phyloP scores from a whole-genome alignment of 352 stramenopile genomes.

The Globisporangium sylvaticum region DNA sequence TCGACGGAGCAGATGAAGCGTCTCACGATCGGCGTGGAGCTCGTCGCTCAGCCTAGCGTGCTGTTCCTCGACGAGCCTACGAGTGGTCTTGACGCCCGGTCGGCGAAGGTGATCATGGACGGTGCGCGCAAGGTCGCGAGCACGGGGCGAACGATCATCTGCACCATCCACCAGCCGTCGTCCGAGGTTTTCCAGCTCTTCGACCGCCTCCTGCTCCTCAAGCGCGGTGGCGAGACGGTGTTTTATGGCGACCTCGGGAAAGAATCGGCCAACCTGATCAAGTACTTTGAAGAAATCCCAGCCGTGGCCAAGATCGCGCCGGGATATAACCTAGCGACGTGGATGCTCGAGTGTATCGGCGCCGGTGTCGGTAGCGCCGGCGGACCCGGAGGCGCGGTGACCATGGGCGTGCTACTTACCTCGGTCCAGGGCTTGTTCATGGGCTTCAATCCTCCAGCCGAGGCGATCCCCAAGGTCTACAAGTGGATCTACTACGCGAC shows the following conservation, averaged over 20 bases:
- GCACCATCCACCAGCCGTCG: slow-evolving; percentile 86
- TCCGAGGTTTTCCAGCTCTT: slow-evolving; percentile 77
- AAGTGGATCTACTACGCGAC: slow-evolving; percentile 41
- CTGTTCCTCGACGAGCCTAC: slow-evolving; percentile 67
- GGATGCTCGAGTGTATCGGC: slow-evolving; percentile 21
- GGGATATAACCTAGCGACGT: slow-evolving; percentile 34
- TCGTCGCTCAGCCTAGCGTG: slow-evolving; percentile 64
- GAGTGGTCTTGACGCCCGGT: slow-evolving; percentile 35
- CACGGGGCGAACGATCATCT: slow-evolving; percentile 29
- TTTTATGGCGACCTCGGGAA: slow-evolving; percentile 33
- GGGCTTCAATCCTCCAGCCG: slow-evolving; percentile 37
- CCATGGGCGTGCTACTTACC: slow-evolving; percentile 37
- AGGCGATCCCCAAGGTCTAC: slow-evolving; percentile 35
- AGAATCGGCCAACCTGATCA: slow-evolving; percentile 21
- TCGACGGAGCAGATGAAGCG: slow-evolving; percentile 33
- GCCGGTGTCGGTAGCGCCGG: slow-evolving; percentile 29
- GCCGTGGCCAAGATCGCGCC: slow-evolving; percentile 23
- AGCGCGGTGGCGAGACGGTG: slow-evolving; percentile 27
- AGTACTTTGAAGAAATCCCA: slow-evolving; percentile 29
- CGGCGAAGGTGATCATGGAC: slow-evolving; percentile 55
- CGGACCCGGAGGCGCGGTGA: slow-evolving; percentile 14
- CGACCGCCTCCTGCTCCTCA: slow-evolving; percentile 65
- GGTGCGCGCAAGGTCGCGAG: slow-evolving; percentile 29
- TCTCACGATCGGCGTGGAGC: slow-evolving; percentile 73
- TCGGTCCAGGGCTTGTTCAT: slow-evolving; percentile 30